A percentile compares a stretch with the other conserved stretches of the same genome.
These are phyloP conservation scores for Geranium brycei DNA, from an alignment of 345 rosid genomes.

Conservation along the genomic window DNA sequence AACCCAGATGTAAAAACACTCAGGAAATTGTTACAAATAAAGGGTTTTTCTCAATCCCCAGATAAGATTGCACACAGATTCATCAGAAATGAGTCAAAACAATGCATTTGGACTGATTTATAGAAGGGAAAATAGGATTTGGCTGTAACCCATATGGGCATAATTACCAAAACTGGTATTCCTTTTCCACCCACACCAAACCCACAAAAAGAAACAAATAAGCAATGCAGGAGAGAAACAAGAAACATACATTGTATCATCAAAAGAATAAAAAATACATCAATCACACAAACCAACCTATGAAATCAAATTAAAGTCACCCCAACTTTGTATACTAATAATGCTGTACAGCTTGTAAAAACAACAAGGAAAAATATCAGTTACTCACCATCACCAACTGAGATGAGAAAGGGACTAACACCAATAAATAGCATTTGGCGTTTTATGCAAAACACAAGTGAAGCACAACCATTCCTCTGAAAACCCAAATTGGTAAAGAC, in stretches of 20 bases:
- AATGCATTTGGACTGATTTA: not conserved
- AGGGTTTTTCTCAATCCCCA: not conserved
- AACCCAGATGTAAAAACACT: slow-evolving; percentile 6
- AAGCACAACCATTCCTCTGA: not conserved
- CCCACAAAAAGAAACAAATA: not conserved
- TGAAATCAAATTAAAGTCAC: not conserved
- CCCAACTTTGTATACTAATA: slow-evolving; percentile 5
- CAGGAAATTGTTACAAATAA: not conserved
- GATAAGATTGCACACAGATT: not conserved
- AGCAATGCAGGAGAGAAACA: not conserved
- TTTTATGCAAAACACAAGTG: slow-evolving; percentile 2
- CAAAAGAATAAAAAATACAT: not conserved
- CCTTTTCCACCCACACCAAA: not conserved
- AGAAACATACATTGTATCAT: not conserved
- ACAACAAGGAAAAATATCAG: slow-evolving; percentile 3
- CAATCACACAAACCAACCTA: not conserved
- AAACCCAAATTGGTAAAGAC: slow-evolving; percentile 10
- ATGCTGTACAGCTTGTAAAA: slow-evolving; percentile 23
- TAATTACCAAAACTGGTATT: slow-evolving; percentile 2
- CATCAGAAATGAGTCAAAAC: slow-evolving; percentile 1
- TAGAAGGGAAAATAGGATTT: not conserved
- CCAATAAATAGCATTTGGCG: slow-evolving; percentile 6
- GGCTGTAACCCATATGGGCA: slow-evolving; percentile 5
- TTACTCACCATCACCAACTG: slow-evolving; percentile 13
- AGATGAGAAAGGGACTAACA: slow-evolving; percentile 12